Evolutionary conservation across 2,329 filamentous ascomycete species (phyloP).

Genomic region (Cladophialophora bantiana): DNA sequence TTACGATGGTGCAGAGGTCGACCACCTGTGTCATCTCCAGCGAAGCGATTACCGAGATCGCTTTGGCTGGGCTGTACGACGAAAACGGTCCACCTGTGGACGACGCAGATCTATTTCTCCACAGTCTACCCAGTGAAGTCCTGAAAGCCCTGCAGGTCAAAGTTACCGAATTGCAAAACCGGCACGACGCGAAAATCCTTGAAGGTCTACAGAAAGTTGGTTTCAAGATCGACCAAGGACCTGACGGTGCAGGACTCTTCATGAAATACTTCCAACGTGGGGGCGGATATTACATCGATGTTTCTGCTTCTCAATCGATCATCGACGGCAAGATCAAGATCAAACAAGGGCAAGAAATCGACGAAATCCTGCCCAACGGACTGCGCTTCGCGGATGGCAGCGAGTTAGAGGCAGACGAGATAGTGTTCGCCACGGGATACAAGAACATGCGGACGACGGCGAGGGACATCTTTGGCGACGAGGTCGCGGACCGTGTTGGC

Average conservation of each 20-base stretch:
- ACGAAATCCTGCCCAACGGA: slow-evolving; percentile 58
- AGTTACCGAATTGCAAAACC: slow-evolving; percentile 25
- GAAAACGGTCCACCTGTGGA: slow-evolving; percentile 64
- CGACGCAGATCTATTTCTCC: slow-evolving; percentile 69
- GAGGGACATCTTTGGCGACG: slow-evolving; percentile 66
- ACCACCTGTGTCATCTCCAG: slow-evolving; percentile 70
- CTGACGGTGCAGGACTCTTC: slow-evolving; percentile 64
- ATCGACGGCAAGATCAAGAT: slow-evolving; percentile 69
- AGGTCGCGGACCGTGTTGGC: slow-evolving; percentile 64
- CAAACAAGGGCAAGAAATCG: slow-evolving; percentile 67
- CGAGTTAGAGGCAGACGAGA: slow-evolving; percentile 67
- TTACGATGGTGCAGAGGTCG: slow-evolving; percentile 74
- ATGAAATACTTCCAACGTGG: slow-evolving; percentile 70
- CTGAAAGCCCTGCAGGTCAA: slow-evolving; percentile 64
- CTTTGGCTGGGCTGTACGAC: slow-evolving; percentile 59
- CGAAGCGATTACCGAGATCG: slow-evolving; percentile 59
- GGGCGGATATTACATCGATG: slow-evolving; percentile 75
- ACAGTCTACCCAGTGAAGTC: slow-evolving; percentile 65
- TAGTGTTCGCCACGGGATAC: slow-evolving; percentile 66
- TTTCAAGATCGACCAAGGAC: slow-evolving; percentile 67
- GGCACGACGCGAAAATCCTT: slow-evolving; percentile 33
- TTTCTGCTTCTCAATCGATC: slow-evolving; percentile 69
- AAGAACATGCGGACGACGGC: slow-evolving; percentile 72
- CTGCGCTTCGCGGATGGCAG: slow-evolving; percentile 63
- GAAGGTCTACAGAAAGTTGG: slow-evolving; percentile 62